Conservation (phyloP, 352 stramenopile species). For the Peronospora destructor region DNA sequence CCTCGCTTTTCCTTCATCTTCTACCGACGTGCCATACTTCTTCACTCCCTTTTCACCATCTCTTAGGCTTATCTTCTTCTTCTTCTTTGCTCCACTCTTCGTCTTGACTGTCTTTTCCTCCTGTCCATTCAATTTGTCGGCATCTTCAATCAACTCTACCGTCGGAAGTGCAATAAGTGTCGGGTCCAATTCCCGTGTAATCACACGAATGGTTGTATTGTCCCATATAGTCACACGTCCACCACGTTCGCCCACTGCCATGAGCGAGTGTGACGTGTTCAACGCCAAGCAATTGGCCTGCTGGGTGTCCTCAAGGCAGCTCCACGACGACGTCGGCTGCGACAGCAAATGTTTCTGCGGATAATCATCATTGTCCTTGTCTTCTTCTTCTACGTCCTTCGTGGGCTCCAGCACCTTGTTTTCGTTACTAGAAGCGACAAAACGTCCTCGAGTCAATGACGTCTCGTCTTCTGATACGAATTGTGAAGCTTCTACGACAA, state of each 20-base stretch:
- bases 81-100: conserved; percentile 10
- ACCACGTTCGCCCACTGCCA: conserved; percentile 73
- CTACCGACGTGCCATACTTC: conserved; percentile 30
- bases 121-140: conserved; percentile 1
- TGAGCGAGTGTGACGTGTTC: conserved; percentile 52
- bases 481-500: conserved; percentile 7
- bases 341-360: conserved; percentile 61
- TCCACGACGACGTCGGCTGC: conserved; percentile 40
- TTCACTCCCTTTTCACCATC: conserved; percentile 32
- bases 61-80: conserved; percentile 1
- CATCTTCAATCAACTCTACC: conserved; percentile 7
- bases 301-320: conserved; percentile 65
- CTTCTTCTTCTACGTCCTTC: conserved; percentile 7
- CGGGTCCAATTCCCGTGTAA: conserved; percentile 72
- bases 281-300: conserved; percentile 65
- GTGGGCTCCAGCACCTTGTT: not conserved
- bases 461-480: not conserved
- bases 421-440: not conserved
- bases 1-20: conserved; percentile 38
- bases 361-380: conserved; percentile 39
- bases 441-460: not conserved
- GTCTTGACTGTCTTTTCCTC: conserved; percentile 2
- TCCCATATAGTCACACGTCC: conserved; percentile 80
- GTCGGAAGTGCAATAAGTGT: conserved; percentile 46
- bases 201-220: conserved; percentile 69